Conservation (phyloP, 2,329 filamentous ascomycete genomes). For the Pestalotiopsis sp. region DNA sequence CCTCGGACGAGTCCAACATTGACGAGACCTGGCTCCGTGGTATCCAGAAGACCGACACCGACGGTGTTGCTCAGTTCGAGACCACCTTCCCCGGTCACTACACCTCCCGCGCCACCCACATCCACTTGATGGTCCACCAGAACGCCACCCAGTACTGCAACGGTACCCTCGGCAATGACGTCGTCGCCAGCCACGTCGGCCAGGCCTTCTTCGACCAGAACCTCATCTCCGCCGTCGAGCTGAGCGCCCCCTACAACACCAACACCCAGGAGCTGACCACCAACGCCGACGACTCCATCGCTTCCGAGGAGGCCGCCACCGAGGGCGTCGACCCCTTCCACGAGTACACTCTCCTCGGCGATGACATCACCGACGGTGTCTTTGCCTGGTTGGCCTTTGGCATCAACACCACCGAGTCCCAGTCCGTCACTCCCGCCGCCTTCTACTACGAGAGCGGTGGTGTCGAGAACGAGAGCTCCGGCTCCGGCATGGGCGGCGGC, state of each 20-base stretch:
- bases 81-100: slow-evolving; percentile 50
- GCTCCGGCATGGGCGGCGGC: slow-evolving; percentile 5
- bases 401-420: slow-evolving; percentile 17
- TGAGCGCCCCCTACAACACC: slow-evolving; percentile 5
- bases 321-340: slow-evolving; percentile 8
- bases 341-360: slow-evolving; percentile 8
- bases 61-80: slow-evolving; percentile 45
- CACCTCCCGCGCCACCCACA: slow-evolving; percentile 46
- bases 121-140: slow-evolving; percentile 50
- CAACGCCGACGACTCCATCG: slow-evolving; percentile 7
- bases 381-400: slow-evolving; percentile 11
- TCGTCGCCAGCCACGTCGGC: slow-evolving; percentile 58
- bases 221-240: slow-evolving; percentile 42
- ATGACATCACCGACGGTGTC: slow-evolving; percentile 7
- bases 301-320: slow-evolving; percentile 4
- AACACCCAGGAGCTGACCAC: slow-evolving; percentile 4
- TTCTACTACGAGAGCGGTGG: slow-evolving; percentile 26
- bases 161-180: slow-evolving; percentile 51
- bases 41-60: slow-evolving; percentile 40
- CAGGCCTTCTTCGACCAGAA: slow-evolving; percentile 68
- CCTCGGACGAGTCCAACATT: slow-evolving; percentile 39
- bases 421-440: slow-evolving; percentile 18
- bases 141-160: slow-evolving; percentile 39
- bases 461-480: slow-evolving; percentile 1
- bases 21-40: slow-evolving; percentile 44